Conservation (phyloP, 805 yeast species). For the Yamadazyma philogaea region DNA sequence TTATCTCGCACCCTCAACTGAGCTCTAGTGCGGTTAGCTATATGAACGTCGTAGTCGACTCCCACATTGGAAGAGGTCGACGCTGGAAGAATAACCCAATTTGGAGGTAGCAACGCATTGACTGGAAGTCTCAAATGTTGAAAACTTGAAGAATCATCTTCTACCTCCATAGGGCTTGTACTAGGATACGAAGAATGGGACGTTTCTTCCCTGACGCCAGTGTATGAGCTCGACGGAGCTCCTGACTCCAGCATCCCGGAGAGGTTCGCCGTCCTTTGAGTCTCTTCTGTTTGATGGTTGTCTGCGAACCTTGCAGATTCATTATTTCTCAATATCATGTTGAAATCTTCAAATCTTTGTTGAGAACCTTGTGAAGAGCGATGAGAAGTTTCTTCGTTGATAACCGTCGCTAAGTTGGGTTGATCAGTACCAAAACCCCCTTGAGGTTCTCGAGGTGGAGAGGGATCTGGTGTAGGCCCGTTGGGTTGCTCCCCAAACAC, state of each 20-base stretch:
- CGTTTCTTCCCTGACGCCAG: not conserved
- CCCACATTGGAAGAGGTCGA: constrained; percentile 10
- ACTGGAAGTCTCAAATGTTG: constrained; percentile 24
- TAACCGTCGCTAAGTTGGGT: not conserved
- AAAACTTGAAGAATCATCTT: not conserved
- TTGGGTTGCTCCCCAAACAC: constrained; percentile 37
- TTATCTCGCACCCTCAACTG: constrained; percentile 14
- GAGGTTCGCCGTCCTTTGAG: not conserved
- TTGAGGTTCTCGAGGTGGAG: not conserved
- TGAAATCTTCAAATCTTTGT: constrained; percentile 12
- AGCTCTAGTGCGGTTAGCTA: constrained; percentile 19
- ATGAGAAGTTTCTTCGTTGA: not conserved
- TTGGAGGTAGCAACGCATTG: constrained; percentile 28
- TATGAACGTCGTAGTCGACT: constrained; percentile 16
- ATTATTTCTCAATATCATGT: not conserved
- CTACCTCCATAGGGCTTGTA: not conserved
- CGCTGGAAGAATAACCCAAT: constrained; percentile 29
- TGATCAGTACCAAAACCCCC: not conserved
- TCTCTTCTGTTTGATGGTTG: not conserved
- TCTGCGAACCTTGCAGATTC: not conserved
- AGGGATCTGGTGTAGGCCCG: constrained; percentile 4
- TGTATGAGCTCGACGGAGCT: not conserved
- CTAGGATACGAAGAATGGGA: not conserved
- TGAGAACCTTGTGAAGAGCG: not conserved
- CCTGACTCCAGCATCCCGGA: not conserved